Base-by-base conservation (phyloP, 495 filamentous ascomycete species). In the Thozetella sp. region DNA sequence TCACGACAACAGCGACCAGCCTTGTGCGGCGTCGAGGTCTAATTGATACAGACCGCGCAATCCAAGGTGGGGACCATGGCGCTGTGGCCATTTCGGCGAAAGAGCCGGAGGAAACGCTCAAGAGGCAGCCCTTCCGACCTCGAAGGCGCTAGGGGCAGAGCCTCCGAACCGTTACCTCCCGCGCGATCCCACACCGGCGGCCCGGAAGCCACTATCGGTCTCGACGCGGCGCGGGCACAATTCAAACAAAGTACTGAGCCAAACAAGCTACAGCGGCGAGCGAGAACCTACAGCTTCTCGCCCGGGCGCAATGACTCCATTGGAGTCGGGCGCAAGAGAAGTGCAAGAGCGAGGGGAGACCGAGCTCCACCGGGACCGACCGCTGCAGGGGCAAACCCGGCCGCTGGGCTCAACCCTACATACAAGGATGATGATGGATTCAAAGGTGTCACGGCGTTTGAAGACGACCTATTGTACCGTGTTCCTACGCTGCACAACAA, bases 21-120 rank as follows among this genome's bases (percentile, higher is more conserved):
- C 43, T 4, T n/a, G 43, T 4, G n/a, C 43, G 20, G 43, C 43
- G 10, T 48, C 9, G 43, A 48, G 43, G 11, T 3, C 20, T n/a
- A 9, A 48, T 48, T 48, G 43, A 13, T n/a, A 48, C 10, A n/a
- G 4, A 4, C 11, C 43, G 43, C 43, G 43, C n/a, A n/a, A 48
- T 9, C 9, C 11, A 48, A n/a, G 27, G 3, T 40, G 23, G 43
- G 10, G 50, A 54, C 70, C 62, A 92, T 91, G 89, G 84, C 85
- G 68, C 77, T 92, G 77, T 93, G 90, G 90, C 90, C 87, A 30
- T 93, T 92, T 72, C 81, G 89, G 72, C 87, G 88, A 57, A 90
- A 81, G 71, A 86, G 79, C 77, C 75, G 76, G 58, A 74, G 78
- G 64, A 78, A 74, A 63, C 75, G 74, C 61, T 65, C 73, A 40